These are phyloP conservation scores for Coccinonectria pachysandricola DNA, from an alignment of 2,329 filamentous ascomycete genomes.

Conservation along the genomic window DNA sequence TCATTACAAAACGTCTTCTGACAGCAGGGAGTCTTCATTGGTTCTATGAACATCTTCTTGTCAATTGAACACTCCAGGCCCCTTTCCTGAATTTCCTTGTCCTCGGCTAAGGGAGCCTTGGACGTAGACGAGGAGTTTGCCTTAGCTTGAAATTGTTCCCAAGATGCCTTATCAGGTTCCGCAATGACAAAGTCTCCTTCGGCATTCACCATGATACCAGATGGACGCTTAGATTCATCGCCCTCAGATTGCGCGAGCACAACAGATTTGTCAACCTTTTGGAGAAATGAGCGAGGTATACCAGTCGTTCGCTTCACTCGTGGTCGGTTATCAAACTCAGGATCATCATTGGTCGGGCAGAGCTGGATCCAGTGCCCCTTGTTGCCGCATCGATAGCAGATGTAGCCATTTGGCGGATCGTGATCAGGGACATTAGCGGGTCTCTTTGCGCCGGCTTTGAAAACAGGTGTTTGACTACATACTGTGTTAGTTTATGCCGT, in stretches of 20 bases:
- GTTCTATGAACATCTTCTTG: conserved; percentile 96
- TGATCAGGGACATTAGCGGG: conserved; percentile 76
- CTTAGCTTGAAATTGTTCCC: conserved; percentile 96
- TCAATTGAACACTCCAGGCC: conserved; percentile 92
- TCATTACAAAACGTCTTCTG: conserved; percentile 98
- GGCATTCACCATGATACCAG: conserved; percentile 93
- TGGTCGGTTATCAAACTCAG: conserved; percentile 86
- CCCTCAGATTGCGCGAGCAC: conserved; percentile 63
- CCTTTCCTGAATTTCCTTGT: conserved; percentile 78
- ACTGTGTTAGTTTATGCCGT: conserved; percentile 22
- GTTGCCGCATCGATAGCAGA: conserved; percentile 91
- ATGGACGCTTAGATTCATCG: conserved; percentile 73
- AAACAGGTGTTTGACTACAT: conserved; percentile 49
- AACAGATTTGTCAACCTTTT: conserved; percentile 86
- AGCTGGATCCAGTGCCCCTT: conserved; percentile 99
- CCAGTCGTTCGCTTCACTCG: conserved; percentile 94
- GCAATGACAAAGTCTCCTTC: conserved; percentile 97
- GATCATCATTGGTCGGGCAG: conserved; percentile 97
- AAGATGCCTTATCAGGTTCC: conserved; percentile 87
- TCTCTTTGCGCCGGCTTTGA: conserved; percentile 53
- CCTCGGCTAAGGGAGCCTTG: conserved; percentile 64
- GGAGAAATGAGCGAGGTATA: conserved; percentile 89
- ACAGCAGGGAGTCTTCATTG: conserved; percentile 98
- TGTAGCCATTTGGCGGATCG: conserved; percentile 84
- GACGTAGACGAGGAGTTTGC: conserved; percentile 77